A percentile compares a stretch with the other conserved stretches of the same genome.
phyloP scores from a whole-genome alignment of 331 rosid genomes.

The Ulmus americana region DNA sequence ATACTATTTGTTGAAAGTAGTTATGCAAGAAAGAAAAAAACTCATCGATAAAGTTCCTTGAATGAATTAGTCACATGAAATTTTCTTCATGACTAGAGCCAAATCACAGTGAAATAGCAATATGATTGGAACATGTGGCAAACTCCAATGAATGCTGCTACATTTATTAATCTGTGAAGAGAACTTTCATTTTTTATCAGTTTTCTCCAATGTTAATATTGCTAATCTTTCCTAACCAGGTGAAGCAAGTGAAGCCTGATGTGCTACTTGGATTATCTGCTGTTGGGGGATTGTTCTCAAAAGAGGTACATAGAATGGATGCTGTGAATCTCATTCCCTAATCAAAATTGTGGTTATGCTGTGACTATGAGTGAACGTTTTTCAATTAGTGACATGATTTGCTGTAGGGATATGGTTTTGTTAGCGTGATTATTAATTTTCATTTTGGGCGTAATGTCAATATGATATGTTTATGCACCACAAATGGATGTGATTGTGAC shows the following conservation, averaged over 20 bases:
- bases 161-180: neutral
- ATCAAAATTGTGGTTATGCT: neutral
- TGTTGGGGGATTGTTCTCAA: conserved; percentile 93
- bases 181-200: neutral
- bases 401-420: no score
- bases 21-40: no score
- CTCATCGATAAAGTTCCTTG: no score
- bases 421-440: no score
- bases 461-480: neutral
- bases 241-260: conserved; percentile 88
- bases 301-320: conserved; percentile 50
- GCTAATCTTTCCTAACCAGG: conserved; percentile 46
- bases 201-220: conserved; percentile 10
- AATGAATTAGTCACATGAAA: no score
- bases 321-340: neutral
- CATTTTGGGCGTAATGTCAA: neutral
- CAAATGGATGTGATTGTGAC: neutral
- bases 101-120: no score
- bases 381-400: no score
- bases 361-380: no score
- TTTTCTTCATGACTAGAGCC: no score
- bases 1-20: no score
- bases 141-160: no score
- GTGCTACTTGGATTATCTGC: conserved; percentile 98
- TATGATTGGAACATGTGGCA: no score